These are phyloP conservation scores for Monilinia fructigena DNA, from an alignment of 2,329 filamentous ascomycete species.

Conservation along the genomic window DNA sequence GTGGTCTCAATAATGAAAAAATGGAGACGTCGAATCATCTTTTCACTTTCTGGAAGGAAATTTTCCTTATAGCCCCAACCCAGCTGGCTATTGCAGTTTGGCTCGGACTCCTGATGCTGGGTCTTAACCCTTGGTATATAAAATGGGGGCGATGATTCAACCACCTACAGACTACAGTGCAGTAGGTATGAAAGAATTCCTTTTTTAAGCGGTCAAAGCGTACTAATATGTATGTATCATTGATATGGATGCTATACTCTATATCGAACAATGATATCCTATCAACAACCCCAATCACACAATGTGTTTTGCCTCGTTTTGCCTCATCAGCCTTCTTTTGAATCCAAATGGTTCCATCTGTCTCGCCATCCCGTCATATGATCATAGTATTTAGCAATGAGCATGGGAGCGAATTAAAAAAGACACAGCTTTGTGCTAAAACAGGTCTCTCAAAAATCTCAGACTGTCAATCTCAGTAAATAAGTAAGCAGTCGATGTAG, in stretches of 20 bases:
- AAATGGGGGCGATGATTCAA: not conserved
- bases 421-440: not conserved
- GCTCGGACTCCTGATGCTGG: not conserved
- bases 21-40: not conserved
- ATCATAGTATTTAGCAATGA: not conserved
- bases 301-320: not conserved
- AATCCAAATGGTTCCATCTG: not conserved
- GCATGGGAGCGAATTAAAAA: not conserved
- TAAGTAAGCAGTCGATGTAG: not conserved
- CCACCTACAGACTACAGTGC: no score
- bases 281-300: not conserved
- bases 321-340: not conserved
- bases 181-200: not conserved
- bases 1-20: not conserved
- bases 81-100: not conserved
- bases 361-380: not conserved
- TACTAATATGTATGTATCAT: not conserved
- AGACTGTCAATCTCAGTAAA: not conserved
- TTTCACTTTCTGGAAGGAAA: slow-evolving; percentile 14
- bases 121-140: not conserved
- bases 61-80: not conserved
- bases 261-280: not conserved
- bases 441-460: not conserved
- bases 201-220: slow-evolving; percentile 12
- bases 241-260: no score